phyloP scores from a whole-genome alignment of 768 basidiomycete species.

The Lentinula lateritia region DNA sequence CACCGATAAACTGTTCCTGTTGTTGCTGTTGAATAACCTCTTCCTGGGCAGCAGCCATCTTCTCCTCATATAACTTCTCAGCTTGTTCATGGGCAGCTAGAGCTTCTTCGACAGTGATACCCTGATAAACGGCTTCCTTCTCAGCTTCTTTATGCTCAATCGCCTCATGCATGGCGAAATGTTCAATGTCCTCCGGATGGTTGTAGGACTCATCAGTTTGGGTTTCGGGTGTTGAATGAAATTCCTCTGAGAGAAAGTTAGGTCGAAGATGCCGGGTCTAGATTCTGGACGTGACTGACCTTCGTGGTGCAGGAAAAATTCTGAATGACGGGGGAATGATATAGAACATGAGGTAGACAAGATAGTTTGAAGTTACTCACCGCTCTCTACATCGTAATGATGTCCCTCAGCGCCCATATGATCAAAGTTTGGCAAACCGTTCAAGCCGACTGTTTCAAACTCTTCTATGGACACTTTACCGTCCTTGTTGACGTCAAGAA shows the following conservation, averaged over 20 bases:
- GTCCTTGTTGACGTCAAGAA: slow-evolving; percentile 72
- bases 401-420: slow-evolving; percentile 85
- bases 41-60: slow-evolving; percentile 5
- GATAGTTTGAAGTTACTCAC: slow-evolving; percentile 34
- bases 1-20: slow-evolving; percentile 12
- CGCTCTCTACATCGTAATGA: slow-evolving; percentile 89
- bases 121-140: slow-evolving; percentile 79
- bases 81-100: slow-evolving; percentile 42
- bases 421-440: slow-evolving; percentile 79
- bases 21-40: slow-evolving; percentile 9
- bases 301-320: slow-evolving; percentile 98
- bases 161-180: slow-evolving; percentile 82
- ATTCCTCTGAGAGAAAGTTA: slow-evolving; percentile 54
- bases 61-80: slow-evolving; percentile 10
- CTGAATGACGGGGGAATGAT: slow-evolving; percentile 24
- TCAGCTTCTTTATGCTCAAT: slow-evolving; percentile 85
- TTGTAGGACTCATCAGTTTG: slow-evolving; percentile 93
- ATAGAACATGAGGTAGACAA: too few relatives aligned
- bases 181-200: slow-evolving; percentile 91
- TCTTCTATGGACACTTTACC: slow-evolving; percentile 66
- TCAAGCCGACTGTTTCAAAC: slow-evolving; percentile 64
- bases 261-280: neutral
- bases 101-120: slow-evolving; percentile 72
- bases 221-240: slow-evolving; percentile 94
- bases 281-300: slow-evolving; percentile 36